Percentiles rank a stretch among this genome's conserved stretches.
Evolutionary conservation across 2,329 filamentous ascomycete genomes (phyloP).

Genomic region (Phoma sp.): DNA sequence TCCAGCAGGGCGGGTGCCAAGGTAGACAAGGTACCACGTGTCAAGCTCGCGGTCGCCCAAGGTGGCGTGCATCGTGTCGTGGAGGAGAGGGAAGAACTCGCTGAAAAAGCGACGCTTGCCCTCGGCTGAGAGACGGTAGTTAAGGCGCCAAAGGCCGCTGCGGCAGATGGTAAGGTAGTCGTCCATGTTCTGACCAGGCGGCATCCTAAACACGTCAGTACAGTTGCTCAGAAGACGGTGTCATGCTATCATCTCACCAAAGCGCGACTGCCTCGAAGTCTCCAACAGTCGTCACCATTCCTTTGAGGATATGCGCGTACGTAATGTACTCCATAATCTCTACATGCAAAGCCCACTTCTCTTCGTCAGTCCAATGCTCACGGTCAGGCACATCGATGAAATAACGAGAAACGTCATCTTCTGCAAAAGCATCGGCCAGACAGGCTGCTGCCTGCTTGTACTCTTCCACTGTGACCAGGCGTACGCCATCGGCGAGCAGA

Average conservation of each 20-base stretch:
- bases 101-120: slow-evolving; percentile 76
- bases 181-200: slow-evolving; percentile 75
- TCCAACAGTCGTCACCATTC: slow-evolving; percentile 76
- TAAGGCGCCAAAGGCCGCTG: slow-evolving; percentile 78
- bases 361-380: slow-evolving; percentile 66
- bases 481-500: slow-evolving; percentile 58
- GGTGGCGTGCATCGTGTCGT: slow-evolving; percentile 72
- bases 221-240: background rate
- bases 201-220: slow-evolving; percentile 64
- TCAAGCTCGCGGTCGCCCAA: slow-evolving; percentile 71
- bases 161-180: slow-evolving; percentile 74
- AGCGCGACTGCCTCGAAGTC: slow-evolving; percentile 80
- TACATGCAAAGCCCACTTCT: slow-evolving; percentile 78
- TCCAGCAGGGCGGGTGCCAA: slow-evolving; percentile 75
- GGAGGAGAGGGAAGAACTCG: slow-evolving; percentile 77
- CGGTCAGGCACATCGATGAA: slow-evolving; percentile 75
- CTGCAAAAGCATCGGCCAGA: slow-evolving; percentile 78
- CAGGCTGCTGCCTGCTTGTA: slow-evolving; percentile 73
- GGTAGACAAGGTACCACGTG: slow-evolving; percentile 83
- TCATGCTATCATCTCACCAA: slow-evolving; percentile 65
- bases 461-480: slow-evolving; percentile 69
- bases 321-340: slow-evolving; percentile 79
- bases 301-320: slow-evolving; percentile 76
- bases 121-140: slow-evolving; percentile 75
- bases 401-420: slow-evolving; percentile 77